Evolutionary conservation across 805 yeast species (phyloP).

Genomic region (Ogataea pignaliae): DNA sequence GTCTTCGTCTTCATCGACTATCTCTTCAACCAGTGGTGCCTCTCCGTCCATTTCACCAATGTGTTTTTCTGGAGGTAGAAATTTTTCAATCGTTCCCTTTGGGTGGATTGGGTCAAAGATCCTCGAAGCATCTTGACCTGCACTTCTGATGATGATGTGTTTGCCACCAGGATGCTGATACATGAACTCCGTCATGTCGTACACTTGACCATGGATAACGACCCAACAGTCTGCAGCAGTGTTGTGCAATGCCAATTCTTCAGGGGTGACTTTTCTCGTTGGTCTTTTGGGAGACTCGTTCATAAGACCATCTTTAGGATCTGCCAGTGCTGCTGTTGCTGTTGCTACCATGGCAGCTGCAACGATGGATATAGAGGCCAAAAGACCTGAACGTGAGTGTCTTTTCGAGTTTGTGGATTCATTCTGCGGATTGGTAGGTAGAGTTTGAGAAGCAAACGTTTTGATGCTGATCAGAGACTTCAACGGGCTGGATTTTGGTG

Average conservation of each 20-base stretch:
- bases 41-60: constrained; percentile 45
- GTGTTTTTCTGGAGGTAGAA: constrained; percentile 53
- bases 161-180: constrained; percentile 51
- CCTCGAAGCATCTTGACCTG: constrained; percentile 54
- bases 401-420: not conserved
- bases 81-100: constrained; percentile 70
- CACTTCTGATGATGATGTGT: constrained; percentile 37
- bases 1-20: constrained; percentile 36
- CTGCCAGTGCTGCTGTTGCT: not conserved
- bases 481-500: too few relatives aligned
- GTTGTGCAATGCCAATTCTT: constrained; percentile 50
- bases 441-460: too few relatives aligned
- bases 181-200: constrained; percentile 64
- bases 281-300: constrained; percentile 8
- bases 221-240: constrained; percentile 74
- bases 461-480: too few relatives aligned
- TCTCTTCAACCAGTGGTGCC: constrained; percentile 31
- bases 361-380: not conserved
- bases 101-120: constrained; percentile 90
- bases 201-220: constrained; percentile 71
- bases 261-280: constrained; percentile 22
- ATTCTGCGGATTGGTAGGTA: not conserved
- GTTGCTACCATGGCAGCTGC: constrained; percentile 4
- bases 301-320: not conserved
- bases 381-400: not conserved